Conservation (phyloP, 371 early-diverging fungal species). For the Syncephalastrum racemosum region DNA sequence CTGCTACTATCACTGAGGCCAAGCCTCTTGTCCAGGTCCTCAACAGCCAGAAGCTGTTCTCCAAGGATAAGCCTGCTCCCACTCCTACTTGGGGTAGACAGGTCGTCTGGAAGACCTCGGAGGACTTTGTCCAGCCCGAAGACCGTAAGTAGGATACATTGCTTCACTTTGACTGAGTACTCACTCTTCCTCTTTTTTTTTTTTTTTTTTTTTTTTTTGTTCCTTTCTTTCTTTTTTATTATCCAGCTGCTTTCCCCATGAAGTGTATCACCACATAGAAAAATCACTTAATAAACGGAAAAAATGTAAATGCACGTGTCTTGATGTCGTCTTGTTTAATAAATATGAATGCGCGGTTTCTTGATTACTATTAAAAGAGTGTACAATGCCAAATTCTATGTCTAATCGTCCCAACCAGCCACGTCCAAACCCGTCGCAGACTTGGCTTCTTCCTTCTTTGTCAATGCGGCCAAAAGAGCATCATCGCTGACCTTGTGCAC, state of each 20-base stretch:
- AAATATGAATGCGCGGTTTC: too few species aligned
- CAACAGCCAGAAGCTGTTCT: constrained; percentile 36
- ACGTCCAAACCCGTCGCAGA: constrained; percentile 39
- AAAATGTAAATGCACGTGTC: background rate
- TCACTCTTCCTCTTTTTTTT: background rate
- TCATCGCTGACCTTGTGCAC: too few species aligned
- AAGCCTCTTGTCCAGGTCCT: constrained; percentile 49
- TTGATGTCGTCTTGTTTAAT: too few species aligned
- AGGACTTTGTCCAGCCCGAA: constrained; percentile 45
- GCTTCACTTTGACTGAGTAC: background rate
- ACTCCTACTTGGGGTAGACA: constrained; percentile 42
- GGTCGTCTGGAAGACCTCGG: constrained; percentile 43
- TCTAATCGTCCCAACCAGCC: constrained; percentile 48
- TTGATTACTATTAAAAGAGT: too few species aligned
- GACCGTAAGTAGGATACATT: constrained; percentile 33
- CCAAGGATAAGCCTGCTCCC: constrained; percentile 34
- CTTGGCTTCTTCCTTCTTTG: too few species aligned
- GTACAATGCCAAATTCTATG: background rate
- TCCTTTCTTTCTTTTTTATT: background rate
- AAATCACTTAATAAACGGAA: background rate
- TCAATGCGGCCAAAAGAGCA: too few species aligned
- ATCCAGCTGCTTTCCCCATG: constrained; percentile 43
- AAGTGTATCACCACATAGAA: constrained; percentile 25
- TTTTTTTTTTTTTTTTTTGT: too few species aligned
- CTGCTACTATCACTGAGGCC: constrained; percentile 20